Base-by-base conservation (phyloP, 2,329 filamentous ascomycete genomes). In the Tolypocladium inflatum region DNA sequence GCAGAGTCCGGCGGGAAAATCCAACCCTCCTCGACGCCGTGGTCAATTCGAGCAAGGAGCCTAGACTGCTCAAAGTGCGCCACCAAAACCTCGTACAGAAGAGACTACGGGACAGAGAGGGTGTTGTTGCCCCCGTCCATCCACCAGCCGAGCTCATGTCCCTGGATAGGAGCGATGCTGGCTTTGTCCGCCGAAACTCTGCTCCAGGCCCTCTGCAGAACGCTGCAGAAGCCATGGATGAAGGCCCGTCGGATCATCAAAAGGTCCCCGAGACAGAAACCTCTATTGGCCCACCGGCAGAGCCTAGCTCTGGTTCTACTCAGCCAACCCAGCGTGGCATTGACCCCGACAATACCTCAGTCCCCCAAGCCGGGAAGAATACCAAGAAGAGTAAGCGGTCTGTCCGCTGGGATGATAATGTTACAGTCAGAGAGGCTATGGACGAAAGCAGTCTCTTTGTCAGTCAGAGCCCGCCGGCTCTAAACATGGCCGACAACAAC, bases 71-170 rank as follows among this genome's bases (percentile, higher is more conserved):
- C 48, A 66, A 57, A 21, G 51, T 54, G 59, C 74, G 71, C 11
- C 61, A 71, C 10, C 63, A 66, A 33, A 74, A 78, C 39, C 67
- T 76, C 23, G 72, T 77, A 2, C 70, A 78, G 58, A 70, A 79
- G 38, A 67, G 68, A 45, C 71, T 69, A 7, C 76, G 78, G 35
- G 74, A 77, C 23, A 74, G 71, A 56, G 75, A 75, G 51, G 80
- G 82, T 37, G 56, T 62, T 13, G 60, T 60, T 26, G 73, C 68
- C 2, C 71, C 76, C 2, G 66, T 73, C 2, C 70, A 74, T 57
- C 60, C 73, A 41, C 70, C 70, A 4, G 58, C 58, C 5, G 54
- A 55, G 7, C 60, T 67, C 33, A 60, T 62, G 60, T 75, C 37
- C 63, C 68, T 76, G 15, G 66, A 69, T 5, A 67, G 26, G 6